Percentiles rank a stretch among this genome's conserved stretches.
These are phyloP conservation scores for Blastobotrys aristatus DNA, from an alignment of 1,139 yeast genomes.

Conservation along the genomic window DNA sequence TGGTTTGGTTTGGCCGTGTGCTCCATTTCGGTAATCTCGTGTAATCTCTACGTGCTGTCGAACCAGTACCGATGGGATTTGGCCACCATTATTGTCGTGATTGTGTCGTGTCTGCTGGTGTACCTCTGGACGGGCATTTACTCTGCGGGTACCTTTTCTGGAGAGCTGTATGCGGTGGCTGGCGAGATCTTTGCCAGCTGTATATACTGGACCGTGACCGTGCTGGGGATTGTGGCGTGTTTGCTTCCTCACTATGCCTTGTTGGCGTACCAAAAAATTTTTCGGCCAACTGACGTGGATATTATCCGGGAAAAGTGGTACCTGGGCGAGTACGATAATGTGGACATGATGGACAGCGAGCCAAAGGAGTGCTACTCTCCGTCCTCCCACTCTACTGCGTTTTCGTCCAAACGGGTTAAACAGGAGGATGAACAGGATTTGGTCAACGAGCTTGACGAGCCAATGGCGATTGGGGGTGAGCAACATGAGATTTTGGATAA, in stretches of 20 bases:
- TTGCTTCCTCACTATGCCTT: slow-evolving; percentile 70
- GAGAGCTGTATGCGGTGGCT: slow-evolving; percentile 74
- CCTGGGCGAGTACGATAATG: slow-evolving; percentile 22
- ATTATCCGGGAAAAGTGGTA: slow-evolving; percentile 64
- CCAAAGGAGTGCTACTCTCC: slow-evolving; percentile 11
- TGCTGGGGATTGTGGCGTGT: slow-evolving; percentile 67
- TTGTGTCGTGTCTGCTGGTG: slow-evolving; percentile 60
- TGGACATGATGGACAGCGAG: slow-evolving; percentile 7
- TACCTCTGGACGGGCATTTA: slow-evolving; percentile 91
- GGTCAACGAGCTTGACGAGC: not conserved
- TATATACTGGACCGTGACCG: slow-evolving; percentile 76
- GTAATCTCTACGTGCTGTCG: slow-evolving; percentile 70
- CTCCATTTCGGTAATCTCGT: slow-evolving; percentile 69
- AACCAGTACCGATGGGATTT: slow-evolving; percentile 96
- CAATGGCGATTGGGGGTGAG: not conserved
- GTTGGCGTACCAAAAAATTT: slow-evolving; percentile 58
- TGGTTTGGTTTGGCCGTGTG: slow-evolving; percentile 81
- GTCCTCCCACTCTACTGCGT: slow-evolving; percentile 4
- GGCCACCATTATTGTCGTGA: slow-evolving; percentile 60
- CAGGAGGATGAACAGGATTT: slow-evolving; percentile 5
- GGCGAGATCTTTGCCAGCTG: slow-evolving; percentile 66
- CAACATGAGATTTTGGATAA: slow-evolving; percentile 8
- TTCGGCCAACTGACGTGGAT: slow-evolving; percentile 75
- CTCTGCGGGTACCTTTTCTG: slow-evolving; percentile 56
- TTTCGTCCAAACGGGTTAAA: not conserved